These are phyloP conservation scores for Erodium chrysanthum DNA, from an alignment of 441 rosid species.

Conservation along the genomic window DNA sequence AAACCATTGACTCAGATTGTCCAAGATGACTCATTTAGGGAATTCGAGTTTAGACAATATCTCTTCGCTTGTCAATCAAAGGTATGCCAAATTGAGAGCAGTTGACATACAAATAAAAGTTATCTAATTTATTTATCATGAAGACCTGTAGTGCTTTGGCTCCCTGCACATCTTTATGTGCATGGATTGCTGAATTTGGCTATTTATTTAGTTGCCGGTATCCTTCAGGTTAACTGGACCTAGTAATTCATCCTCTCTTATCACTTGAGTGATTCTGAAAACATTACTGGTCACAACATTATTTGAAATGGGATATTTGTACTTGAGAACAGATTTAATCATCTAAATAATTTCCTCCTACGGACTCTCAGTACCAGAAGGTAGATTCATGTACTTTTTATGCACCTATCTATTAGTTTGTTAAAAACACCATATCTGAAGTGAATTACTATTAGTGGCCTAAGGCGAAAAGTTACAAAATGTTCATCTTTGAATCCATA, in stretches of 20 bases:
- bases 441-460: not conserved
- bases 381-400: not conserved
- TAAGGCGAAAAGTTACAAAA: not conserved
- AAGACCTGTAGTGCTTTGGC: not conserved
- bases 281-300: not conserved
- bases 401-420: not conserved
- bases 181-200: not conserved
- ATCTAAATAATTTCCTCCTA: not conserved
- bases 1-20: slow-evolving; percentile 71
- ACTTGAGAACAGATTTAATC: not conserved
- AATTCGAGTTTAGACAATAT: slow-evolving; percentile 91
- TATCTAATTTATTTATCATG: not conserved
- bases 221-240: not conserved
- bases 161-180: not conserved
- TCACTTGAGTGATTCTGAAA: not conserved
- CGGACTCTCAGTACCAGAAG: not conserved
- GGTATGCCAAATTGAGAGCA: slow-evolving; percentile 37
- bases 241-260: not conserved
- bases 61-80: slow-evolving; percentile 88
- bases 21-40: slow-evolving; percentile 91
- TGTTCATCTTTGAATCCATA: not conserved
- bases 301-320: not conserved
- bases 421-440: not conserved
- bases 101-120: not conserved
- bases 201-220: not conserved